Conservation (phyloP, 2,329 filamentous ascomycete genomes). For the Paradendryphiella salina region DNA sequence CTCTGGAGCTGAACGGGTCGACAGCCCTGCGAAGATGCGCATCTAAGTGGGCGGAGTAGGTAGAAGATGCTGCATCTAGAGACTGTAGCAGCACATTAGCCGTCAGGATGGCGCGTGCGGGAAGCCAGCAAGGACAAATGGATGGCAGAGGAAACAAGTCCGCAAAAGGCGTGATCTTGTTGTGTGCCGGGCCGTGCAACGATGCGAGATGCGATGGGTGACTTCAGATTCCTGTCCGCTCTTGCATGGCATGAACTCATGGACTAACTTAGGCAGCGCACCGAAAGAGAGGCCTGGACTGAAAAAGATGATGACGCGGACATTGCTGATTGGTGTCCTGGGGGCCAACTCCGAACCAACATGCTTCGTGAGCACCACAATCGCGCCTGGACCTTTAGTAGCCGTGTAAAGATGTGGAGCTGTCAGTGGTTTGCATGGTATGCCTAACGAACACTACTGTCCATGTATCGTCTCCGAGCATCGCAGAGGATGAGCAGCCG, state of each 20-base stretch:
- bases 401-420: neutral
- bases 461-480: neutral
- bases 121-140: neutral
- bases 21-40: neutral
- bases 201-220: neutral
- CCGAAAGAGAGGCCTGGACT: neutral
- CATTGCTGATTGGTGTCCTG: neutral
- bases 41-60: neutral
- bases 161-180: neutral
- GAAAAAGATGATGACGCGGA: neutral
- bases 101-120: neutral
- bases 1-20: neutral
- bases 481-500: neutral
- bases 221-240: neutral
- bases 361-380: neutral
- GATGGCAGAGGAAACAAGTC: neutral
- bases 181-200: neutral
- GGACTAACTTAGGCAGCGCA: neutral
- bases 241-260: constrained; percentile 2
- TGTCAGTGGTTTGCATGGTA: neutral
- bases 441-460: too few species aligned
- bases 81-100: neutral
- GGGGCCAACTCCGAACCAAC: neutral
- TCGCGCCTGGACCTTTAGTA: neutral
- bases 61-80: neutral